Conservation (phyloP, 345 rosid species). For the Ceriops tagal region DNA sequence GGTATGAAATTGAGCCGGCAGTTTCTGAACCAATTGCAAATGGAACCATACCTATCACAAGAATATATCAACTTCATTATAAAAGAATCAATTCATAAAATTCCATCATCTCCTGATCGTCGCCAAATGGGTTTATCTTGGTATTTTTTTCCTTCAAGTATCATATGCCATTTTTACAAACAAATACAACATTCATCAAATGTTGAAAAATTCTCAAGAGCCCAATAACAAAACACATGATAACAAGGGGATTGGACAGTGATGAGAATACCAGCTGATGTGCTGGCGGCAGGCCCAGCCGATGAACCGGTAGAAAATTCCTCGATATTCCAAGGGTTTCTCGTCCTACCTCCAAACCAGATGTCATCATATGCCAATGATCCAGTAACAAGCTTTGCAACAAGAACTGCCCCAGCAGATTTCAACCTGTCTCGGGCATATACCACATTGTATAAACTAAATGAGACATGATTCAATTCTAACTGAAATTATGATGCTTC, state of each 20-base stretch:
- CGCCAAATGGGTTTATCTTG: not conserved
- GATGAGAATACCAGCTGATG: constrained; percentile 64
- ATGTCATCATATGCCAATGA: constrained; percentile 87
- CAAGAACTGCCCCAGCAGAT: constrained; percentile 80
- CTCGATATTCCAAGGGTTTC: constrained; percentile 92
- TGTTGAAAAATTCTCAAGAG: not conserved
- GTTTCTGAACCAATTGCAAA: constrained; percentile 96
- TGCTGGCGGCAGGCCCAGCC: constrained; percentile 91
- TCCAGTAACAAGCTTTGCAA: constrained; percentile 79
- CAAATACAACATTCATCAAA: not conserved
- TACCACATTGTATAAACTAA: not conserved
- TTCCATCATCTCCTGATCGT: not conserved
- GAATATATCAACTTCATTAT: not conserved
- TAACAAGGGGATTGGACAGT: not conserved
- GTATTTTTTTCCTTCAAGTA: not conserved
- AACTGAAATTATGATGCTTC: not conserved
- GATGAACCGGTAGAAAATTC: constrained; percentile 89
- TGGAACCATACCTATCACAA: constrained; percentile 63
- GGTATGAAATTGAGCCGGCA: constrained; percentile 79
- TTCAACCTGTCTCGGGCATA: constrained; percentile 40
- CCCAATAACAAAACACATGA: not conserved
- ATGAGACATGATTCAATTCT: not conserved
- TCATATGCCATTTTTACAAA: not conserved
- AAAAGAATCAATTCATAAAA: not conserved
- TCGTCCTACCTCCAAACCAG: constrained; percentile 85